phyloP scores from a whole-genome alignment of 1,284 basidiomycete species.

The Tylopilus sp. region DNA sequence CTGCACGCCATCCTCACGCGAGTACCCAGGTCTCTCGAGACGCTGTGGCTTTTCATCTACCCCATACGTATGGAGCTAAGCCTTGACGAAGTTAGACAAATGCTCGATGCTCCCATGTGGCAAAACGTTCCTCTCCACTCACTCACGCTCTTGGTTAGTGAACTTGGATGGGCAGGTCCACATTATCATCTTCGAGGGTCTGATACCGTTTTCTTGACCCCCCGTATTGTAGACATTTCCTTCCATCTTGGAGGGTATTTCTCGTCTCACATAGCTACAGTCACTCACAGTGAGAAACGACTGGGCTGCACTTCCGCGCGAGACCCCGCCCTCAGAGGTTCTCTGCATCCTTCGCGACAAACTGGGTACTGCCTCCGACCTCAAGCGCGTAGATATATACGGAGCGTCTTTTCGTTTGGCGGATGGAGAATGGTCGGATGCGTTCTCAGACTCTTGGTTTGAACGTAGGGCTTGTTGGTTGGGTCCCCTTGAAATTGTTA shows the following conservation, averaged over 20 bases:
- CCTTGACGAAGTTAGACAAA: not conserved
- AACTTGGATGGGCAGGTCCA: no score
- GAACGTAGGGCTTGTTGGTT: no score
- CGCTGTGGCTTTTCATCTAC: not conserved
- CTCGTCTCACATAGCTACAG: not conserved
- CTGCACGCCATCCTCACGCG: not conserved
- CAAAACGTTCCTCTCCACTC: no score
- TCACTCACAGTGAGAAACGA: not conserved
- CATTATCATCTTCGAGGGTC: no score
- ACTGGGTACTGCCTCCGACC: not conserved
- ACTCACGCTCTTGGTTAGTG: no score
- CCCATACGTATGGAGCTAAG: accelerated
- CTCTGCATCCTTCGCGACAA: conserved; percentile 1
- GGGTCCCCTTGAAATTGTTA: no score
- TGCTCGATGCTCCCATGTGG: conserved; percentile 4
- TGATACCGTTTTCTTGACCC: not conserved
- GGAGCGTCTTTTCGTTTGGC: conserved; percentile 1
- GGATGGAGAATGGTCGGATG: conserved; percentile 8
- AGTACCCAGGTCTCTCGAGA: conserved; percentile 2
- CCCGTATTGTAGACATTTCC: not conserved
- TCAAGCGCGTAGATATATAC: not conserved
- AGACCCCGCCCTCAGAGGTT: not conserved
- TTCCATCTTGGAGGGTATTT: not conserved
- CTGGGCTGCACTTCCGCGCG: accelerated
- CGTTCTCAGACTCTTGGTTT: no score